Evolutionary conservation across 202 grass and related monocot genomes (phyloP), one percentile per base, ranked within the genome.

Genomic region (Schoenoplectus tabernaemontani): DNA sequence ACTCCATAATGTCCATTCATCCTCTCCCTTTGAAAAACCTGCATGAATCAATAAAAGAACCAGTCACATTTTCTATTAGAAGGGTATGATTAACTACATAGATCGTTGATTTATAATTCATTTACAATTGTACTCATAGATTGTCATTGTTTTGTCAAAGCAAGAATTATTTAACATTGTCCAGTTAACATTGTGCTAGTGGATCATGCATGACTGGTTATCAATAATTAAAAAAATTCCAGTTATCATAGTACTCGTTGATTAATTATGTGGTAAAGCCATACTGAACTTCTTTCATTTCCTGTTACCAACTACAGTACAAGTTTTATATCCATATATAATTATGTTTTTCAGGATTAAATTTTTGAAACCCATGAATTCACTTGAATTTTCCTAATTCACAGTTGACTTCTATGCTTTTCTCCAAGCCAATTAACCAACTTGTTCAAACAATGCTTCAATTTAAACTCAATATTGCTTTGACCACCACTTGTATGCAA

Each of bases 21-120:
- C 81, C 95, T 81, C 47, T 98, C 95, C 57, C 95, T 92, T 64
- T 98, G 95, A 69, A 98, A 98, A 34, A 98, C 94, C 94, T 97
- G 80, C 28, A 86, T 4, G 48, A 47, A 64, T 60, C 38, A 78
- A 66, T 83, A 46, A 79, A 80, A 30, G 7, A 50, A 53, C 6
- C 5, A 11, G 58, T 33, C 15, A 72, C 2, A 17, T 76, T 51
- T 36, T 41, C 5, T 24, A 46, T 36, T 16, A 59, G 76, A 82
- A 36, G 15, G 60, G 19, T 48, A 39, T 39, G 34, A 32, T 51
- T 32, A 50, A 16, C 41, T 67, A 51, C 6, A 58, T 17, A 72
- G 3, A 54, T n/a, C 7, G 6, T 34, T 54, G 47, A 6, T n/a
- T n/a, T 69, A 42, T 69, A 23, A 43, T 69, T 26, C 47, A 54